Evolutionary conservation across 2,329 filamentous ascomycete species (phyloP), one percentile per base, ranked within the genome.

Genomic region (Fusarium floridanum): DNA sequence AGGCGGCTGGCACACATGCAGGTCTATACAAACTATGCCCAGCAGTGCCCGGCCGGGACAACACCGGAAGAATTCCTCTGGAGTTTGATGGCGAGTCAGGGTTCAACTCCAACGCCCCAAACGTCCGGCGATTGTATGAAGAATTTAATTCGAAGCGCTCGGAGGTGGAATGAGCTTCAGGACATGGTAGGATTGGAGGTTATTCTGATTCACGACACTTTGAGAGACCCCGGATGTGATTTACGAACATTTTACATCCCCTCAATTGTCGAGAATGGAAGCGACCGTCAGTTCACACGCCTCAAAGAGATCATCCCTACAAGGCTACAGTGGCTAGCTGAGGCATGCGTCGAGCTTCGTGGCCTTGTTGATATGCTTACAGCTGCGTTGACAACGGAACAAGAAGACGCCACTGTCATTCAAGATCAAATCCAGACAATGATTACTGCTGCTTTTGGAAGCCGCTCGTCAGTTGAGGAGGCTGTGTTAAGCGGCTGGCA

Each of bases 201-300:
- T 41, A 9, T 41, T 20, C 37, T 41, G 37, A 41, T 41, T 0
- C 17, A 41, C 17, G 17, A 41, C 17, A 5, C 37, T 5, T 2
- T 41, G 9, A 41, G 37, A 41, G 4, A 11, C 17, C 17, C 9
- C 17, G 1, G 37, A 41, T 0, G 9, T 6, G 17, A 11, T 20
- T 1, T 41, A 6, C 8, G 3, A 10, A 41, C 17, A 41, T n/a
- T 41, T 41, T 3, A 41, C 17, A 41, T 41, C 37, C 37, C 37
- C 2, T 41, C 37, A n/a, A 20, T 41, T 5, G 37, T 41, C 17
- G 2, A 41, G 17, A 6, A 41, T 2, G 37, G 37, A 20, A 41
- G 1, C 17, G 37, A 41, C 0, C 9, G 9, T 3, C 17, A 41
- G 1, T 41, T 41, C 17, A 11, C 17, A 6, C 9, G 0, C 2